Base-by-base conservation (phyloP, 768 basidiomycete genomes). In the Neoboletus brunneissimus region DNA sequence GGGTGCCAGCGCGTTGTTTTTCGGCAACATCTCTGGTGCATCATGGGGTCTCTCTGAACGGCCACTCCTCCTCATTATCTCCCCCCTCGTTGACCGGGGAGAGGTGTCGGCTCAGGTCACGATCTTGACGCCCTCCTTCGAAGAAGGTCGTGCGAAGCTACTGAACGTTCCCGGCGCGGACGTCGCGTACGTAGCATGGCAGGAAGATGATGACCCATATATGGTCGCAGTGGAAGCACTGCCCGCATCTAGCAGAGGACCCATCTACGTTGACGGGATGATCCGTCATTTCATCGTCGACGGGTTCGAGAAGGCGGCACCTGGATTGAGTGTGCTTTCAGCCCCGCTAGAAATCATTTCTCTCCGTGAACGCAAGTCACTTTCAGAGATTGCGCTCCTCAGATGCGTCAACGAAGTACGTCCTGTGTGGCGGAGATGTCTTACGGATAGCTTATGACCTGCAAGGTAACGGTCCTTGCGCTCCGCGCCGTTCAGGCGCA, bases 361-460 rank as follows among this genome's bases (percentile, higher is more conserved):
- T 40, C 67, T 94, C 23, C 77, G 91, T 23, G 88, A 94, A 69
- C 79, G 86, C 58, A 94, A 94, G 69, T 89, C 87, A 13, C 59
- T 66, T 10, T 76, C 84, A 45, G 92, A 94, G 65, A 73, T 92
- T 13, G 80, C 80, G 5, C 77, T 94, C 48, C 67, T 96, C 65
- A 83, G 78, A 61, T 94, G 89, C 65, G 89, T 77, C 1, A 93
- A 92, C 66, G 88, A 93, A 79, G 90, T 92, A 47, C 5, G 72
- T 50, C 22, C 4, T 32, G 18, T 41, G 22, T 1, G 11, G 48
- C 18, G 29, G 47, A 3, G 8, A 13, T 4, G 45, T 31, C 13
- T 2, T 22, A 18, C 25, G 15, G 37, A 22, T 37, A 32, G 34
- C 51, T 61, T 34, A 64, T 22, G 8, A 22, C n/a, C n/a, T 1